Evolutionary conservation across 2,329 filamentous ascomycete genomes (phyloP).

Genomic region (Hymenoscyphus scutula): DNA sequence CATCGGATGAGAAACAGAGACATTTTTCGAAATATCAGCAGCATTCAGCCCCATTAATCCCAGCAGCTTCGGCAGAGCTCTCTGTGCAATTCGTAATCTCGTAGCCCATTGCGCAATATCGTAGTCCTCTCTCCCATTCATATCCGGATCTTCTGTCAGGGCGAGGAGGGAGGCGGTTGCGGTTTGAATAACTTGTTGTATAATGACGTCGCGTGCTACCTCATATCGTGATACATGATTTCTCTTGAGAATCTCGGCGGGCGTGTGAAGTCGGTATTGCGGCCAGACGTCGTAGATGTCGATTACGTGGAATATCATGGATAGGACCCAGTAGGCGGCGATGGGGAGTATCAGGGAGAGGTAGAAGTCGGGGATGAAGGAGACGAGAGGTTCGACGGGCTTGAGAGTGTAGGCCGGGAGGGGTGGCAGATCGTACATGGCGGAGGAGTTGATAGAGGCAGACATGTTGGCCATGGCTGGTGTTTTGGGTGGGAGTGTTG

Average conservation of each 20-base stretch:
- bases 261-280: slow-evolving; percentile 91
- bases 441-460: slow-evolving; percentile 30
- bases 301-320: slow-evolving; percentile 76
- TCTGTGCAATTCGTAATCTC: slow-evolving; percentile 74
- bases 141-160: slow-evolving; percentile 70
- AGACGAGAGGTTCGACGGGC: slow-evolving; percentile 68
- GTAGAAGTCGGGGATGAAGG: slow-evolving; percentile 78
- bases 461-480: slow-evolving; percentile 47
- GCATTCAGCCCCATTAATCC: slow-evolving; percentile 75
- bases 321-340: slow-evolving; percentile 83
- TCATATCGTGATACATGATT: slow-evolving; percentile 85
- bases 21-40: slow-evolving; percentile 68
- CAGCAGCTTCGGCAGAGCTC: slow-evolving; percentile 70
- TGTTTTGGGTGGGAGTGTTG: not conserved
- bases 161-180: slow-evolving; percentile 65
- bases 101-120: slow-evolving; percentile 89
- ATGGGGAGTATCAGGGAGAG: slow-evolving; percentile 74
- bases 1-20: slow-evolving; percentile 68
- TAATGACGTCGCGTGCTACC: slow-evolving; percentile 83
- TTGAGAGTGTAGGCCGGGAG: slow-evolving; percentile 77
- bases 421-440: slow-evolving; percentile 68
- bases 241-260: slow-evolving; percentile 84
- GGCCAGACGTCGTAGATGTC: slow-evolving; percentile 84
- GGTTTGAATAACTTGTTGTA: slow-evolving; percentile 91
- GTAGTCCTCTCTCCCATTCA: slow-evolving; percentile 75